Evolutionary conservation across 129 eudicot species (phyloP).

Genomic region (Dittrichia graveolens): DNA sequence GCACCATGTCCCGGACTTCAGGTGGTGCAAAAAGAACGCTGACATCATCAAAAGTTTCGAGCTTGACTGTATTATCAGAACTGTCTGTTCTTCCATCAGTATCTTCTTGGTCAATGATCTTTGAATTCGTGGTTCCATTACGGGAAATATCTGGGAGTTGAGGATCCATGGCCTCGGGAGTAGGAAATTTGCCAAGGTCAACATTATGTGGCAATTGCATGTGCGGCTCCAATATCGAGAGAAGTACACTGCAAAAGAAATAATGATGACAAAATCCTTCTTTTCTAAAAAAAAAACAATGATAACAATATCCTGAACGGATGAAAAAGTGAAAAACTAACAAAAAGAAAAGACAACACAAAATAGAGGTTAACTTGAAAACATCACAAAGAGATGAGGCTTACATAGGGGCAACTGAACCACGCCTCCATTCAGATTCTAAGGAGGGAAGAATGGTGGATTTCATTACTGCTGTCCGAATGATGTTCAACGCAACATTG

Average conservation of each 20-base stretch:
- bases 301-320: too few relatives aligned
- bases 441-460: slow-evolving; percentile 80
- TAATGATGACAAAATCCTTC: not conserved
- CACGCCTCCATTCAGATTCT: slow-evolving; percentile 91
- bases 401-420: slow-evolving; percentile 96
- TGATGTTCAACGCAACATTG: slow-evolving; percentile 71
- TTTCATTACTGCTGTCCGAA: slow-evolving; percentile 76
- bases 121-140: slow-evolving; percentile 40
- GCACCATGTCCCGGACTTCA: slow-evolving; percentile 61
- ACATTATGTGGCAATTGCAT: slow-evolving; percentile 81
- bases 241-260: slow-evolving; percentile 77
- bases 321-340: not conserved
- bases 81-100: slow-evolving; percentile 53
- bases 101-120: slow-evolving; percentile 48
- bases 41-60: slow-evolving; percentile 63
- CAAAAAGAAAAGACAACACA: not conserved
- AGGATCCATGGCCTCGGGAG: slow-evolving; percentile 41
- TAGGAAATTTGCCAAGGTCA: slow-evolving; percentile 56
- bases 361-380: slow-evolving; percentile 1
- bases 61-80: slow-evolving; percentile 48
- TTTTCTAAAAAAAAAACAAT: too few relatives aligned
- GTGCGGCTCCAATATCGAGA: slow-evolving; percentile 85
- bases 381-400: slow-evolving; percentile 2
- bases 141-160: slow-evolving; percentile 35
- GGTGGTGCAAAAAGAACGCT: slow-evolving; percentile 82